phyloP scores from a whole-genome alignment of 1,284 basidiomycete genomes.

The Sparassis latifolia region DNA sequence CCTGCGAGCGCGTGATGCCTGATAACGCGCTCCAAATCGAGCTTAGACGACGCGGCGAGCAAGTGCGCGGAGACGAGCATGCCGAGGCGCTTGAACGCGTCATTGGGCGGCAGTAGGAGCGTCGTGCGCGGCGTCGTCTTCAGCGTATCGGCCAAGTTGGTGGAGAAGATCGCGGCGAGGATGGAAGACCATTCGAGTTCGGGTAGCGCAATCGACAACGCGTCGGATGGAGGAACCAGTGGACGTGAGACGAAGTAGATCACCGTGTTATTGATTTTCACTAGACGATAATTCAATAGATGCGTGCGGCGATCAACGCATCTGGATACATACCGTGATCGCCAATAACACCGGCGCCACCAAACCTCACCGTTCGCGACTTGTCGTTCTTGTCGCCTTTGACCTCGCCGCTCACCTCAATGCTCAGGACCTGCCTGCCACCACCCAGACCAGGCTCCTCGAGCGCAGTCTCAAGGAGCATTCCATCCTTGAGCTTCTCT shows the following conservation, averaged over 20 bases:
- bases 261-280: constrained; percentile 70
- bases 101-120: constrained; percentile 84
- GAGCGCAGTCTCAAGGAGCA: constrained; percentile 77
- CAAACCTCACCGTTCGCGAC: constrained; percentile 64
- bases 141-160: constrained; percentile 68
- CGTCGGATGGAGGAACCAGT: constrained; percentile 76
- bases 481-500: constrained; percentile 64
- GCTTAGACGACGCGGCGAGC: constrained; percentile 65
- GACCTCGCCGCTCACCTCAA: constrained; percentile 54
- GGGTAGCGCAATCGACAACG: constrained; percentile 79
- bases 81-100: constrained; percentile 84
- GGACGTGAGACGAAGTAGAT: constrained; percentile 90
- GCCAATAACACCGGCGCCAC: constrained; percentile 76
- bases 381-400: constrained; percentile 29
- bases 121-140: constrained; percentile 69
- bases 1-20: constrained; percentile 79
- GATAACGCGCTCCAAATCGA: constrained; percentile 78
- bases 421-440: constrained; percentile 65
- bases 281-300: constrained; percentile 27
- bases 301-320: background rate
- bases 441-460: constrained; percentile 61
- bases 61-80: constrained; percentile 83
- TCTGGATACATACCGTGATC: constrained; percentile 53
- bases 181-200: constrained; percentile 83
- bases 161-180: constrained; percentile 84